Percentiles rank a stretch among this genome's conserved stretches.
These are phyloP conservation scores for Schwanniomyces sp. DNA, from an alignment of 805 yeast genomes.

Conservation along the genomic window DNA sequence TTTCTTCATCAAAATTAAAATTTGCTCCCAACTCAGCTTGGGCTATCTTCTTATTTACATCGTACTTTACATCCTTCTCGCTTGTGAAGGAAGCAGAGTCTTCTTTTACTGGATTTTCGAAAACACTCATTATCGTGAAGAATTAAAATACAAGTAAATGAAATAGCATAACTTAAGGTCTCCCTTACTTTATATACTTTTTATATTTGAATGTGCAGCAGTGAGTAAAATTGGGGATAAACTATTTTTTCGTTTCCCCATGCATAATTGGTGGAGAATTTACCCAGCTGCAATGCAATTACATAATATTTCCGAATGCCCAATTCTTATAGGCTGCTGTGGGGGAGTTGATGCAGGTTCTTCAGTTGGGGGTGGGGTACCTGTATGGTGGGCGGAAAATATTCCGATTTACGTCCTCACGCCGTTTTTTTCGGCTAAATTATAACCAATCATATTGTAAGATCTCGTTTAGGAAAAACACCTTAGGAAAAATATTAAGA, in stretches of 20 bases:
- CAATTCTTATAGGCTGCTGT: neutral
- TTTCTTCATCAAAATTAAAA: conserved; percentile 34
- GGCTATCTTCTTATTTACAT: conserved; percentile 1
- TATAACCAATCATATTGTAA: too few species aligned
- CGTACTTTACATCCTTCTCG: conserved; percentile 2
- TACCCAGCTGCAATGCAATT: neutral
- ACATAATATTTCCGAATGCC: neutral
- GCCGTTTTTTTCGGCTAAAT: neutral
- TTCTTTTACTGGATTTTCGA: conserved; percentile 1
- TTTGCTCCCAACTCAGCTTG: conserved; percentile 8
- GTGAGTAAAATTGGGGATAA: too few species aligned
- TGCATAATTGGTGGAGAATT: neutral
- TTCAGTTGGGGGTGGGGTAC: neutral
- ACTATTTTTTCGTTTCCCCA: neutral
- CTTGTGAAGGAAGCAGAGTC: neutral
- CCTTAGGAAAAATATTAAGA: too few species aligned
- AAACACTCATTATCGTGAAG: conserved; percentile 1
- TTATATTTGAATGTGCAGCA: too few species aligned
- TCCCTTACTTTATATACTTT: neutral
- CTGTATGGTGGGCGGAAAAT: neutral
- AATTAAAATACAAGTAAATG: neutral
- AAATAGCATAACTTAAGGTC: too few species aligned
- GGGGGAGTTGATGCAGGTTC: neutral
- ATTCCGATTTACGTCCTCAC: neutral
- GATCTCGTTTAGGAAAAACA: too few species aligned